These are phyloP conservation scores for Beauveria sp. DNA, from an alignment of 2,329 filamentous ascomycete genomes.

Conservation along the genomic window DNA sequence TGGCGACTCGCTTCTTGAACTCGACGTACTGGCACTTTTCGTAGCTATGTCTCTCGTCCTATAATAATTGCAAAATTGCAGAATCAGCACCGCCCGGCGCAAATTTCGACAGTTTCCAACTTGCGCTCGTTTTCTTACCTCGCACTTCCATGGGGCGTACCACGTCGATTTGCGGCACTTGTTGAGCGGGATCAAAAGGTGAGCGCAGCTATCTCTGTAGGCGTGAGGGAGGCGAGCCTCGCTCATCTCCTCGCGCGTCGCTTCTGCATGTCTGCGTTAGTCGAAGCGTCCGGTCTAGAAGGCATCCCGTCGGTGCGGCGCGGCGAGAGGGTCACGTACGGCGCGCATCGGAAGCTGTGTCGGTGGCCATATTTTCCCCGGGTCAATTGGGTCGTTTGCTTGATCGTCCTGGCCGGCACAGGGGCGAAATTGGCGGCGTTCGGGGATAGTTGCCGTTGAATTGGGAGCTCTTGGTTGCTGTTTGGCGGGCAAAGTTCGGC, in stretches of 20 bases:
- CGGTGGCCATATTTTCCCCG: conserved; percentile 28
- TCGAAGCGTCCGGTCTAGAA: neutral
- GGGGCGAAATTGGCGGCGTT: neutral
- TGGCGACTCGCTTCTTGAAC: conserved; percentile 96
- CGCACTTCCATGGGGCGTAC: conserved; percentile 96
- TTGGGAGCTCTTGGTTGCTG: conserved; percentile 14
- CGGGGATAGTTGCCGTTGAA: neutral
- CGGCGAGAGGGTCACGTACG: conserved; percentile 23
- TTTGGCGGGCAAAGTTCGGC: conserved; percentile 10
- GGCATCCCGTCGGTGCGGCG: conserved; percentile 14
- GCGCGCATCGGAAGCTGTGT: conserved; percentile 29
- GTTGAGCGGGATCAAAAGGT: conserved; percentile 92
- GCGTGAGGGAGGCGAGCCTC: conserved; percentile 78
- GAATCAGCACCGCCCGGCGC: neutral
- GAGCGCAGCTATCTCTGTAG: conserved; percentile 93
- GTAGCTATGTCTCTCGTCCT: conserved; percentile 96
- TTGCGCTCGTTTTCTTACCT: conserved; percentile 50
- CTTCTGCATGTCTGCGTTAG: conserved; percentile 42
- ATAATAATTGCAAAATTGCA: conserved; percentile 3
- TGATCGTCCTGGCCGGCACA: neutral
- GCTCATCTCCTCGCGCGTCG: conserved; percentile 87
- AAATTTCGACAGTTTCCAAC: neutral
- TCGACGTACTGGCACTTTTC: conserved; percentile 99
- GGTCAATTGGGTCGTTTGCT: conserved; percentile 24
- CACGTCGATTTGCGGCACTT: conserved; percentile 85